Evolutionary conservation across 768 basidiomycete genomes (phyloP).

Genomic region (Termitomyces heimii): DNA sequence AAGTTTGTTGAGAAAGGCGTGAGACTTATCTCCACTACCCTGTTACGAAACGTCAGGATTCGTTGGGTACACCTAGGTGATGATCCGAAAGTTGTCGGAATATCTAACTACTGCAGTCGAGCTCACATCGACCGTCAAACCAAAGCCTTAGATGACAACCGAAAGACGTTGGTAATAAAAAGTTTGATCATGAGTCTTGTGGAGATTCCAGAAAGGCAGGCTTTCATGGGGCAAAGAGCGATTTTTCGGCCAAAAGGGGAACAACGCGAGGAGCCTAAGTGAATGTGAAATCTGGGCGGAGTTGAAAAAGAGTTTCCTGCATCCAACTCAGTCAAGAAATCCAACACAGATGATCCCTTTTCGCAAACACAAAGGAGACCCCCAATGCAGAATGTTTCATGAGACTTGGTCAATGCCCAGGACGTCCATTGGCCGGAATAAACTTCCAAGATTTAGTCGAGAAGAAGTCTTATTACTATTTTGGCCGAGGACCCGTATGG

Average conservation of each 20-base stretch:
- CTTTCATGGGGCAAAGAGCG: background rate
- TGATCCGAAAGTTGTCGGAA: background rate
- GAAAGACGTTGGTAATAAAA: background rate
- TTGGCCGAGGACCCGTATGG: background rate
- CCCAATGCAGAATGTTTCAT: background rate
- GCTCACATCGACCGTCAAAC: background rate
- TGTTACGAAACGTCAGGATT: background rate
- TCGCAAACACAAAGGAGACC: background rate
- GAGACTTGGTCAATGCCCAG: too few species aligned
- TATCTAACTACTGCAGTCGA: background rate
- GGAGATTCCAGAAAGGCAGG: background rate
- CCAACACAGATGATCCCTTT: background rate
- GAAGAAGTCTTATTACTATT: background rate
- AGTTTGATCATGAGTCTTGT: background rate
- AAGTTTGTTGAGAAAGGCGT: background rate
- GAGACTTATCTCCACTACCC: background rate
- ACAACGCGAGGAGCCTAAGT: too few species aligned
- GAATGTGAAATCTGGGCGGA: background rate
- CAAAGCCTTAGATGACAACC: too few species aligned
- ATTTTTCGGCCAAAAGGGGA: background rate
- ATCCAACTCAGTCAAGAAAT: too few species aligned
- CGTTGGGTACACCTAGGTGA: background rate
- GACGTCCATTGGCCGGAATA: background rate
- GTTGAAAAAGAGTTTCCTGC: background rate
- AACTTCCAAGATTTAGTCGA: too few species aligned